phyloP scores from a whole-genome alignment of 345 rosid genomes.

The Abelmoschus esculentus region DNA sequence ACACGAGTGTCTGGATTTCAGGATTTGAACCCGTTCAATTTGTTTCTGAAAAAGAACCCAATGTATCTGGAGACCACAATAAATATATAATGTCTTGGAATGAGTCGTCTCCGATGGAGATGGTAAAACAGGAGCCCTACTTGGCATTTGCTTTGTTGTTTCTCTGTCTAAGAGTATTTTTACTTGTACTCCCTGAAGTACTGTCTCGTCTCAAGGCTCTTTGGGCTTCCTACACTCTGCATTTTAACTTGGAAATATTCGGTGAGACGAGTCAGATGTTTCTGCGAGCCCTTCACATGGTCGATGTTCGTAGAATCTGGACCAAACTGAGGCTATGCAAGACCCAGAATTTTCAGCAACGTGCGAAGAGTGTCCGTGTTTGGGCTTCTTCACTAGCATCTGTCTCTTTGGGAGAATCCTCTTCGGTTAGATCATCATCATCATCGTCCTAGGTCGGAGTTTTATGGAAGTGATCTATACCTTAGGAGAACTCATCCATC shows the following conservation, averaged over 20 bases:
- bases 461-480: constrained; percentile 1
- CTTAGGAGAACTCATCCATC: not conserved
- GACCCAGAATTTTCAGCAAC: constrained; percentile 60
- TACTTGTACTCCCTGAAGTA: constrained; percentile 36
- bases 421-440: constrained; percentile 43
- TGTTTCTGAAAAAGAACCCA: constrained; percentile 30
- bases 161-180: constrained; percentile 40
- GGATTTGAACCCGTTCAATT: constrained; percentile 54
- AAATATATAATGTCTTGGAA: constrained; percentile 21
- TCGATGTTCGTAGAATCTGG: constrained; percentile 84
- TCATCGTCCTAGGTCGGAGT: constrained; percentile 21
- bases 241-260: constrained; percentile 70
- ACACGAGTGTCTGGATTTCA: constrained; percentile 22
- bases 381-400: constrained; percentile 94
- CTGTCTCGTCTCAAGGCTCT: constrained; percentile 47
- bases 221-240: constrained; percentile 48
- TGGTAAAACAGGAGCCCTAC: constrained; percentile 49
- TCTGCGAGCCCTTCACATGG: constrained; percentile 18
- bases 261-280: constrained; percentile 36
- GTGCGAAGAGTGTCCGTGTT: constrained; percentile 73
- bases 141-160: constrained; percentile 44
- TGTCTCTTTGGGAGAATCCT: constrained; percentile 64
- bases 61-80: constrained; percentile 6
- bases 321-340: constrained; percentile 56
- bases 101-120: constrained; percentile 28